Conservation (phyloP, 768 basidiomycete species). For the Lyophyllum decastes region DNA sequence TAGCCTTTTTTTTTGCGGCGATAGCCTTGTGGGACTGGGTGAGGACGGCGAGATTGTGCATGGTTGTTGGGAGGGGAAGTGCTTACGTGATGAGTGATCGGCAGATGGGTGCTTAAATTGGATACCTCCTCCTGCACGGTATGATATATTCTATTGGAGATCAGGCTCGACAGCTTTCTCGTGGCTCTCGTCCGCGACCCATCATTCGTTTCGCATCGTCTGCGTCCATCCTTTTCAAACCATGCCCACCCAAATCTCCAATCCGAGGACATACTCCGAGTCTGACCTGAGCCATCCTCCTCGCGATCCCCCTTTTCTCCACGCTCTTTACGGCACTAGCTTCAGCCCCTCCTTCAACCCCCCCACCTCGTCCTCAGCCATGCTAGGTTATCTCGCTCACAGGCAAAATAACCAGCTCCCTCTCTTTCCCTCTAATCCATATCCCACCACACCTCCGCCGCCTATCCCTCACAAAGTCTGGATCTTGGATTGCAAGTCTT, state of each 20-base stretch:
- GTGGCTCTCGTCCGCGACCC: background rate
- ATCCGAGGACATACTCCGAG: slow-evolving; percentile 16
- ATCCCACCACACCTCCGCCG: slow-evolving; percentile 39
- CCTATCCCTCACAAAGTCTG: slow-evolving; percentile 72
- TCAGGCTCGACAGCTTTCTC: slow-evolving; percentile 11
- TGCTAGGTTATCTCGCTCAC: slow-evolving; percentile 29
- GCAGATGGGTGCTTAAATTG: slow-evolving; percentile 2
- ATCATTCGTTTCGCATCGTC: slow-evolving; percentile 5
- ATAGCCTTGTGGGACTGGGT: slow-evolving; percentile 64
- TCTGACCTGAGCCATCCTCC: slow-evolving; percentile 6
- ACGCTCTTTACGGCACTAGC: slow-evolving; percentile 27
- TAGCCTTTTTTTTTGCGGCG: slow-evolving; percentile 68
- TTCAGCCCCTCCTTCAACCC: slow-evolving; percentile 10
- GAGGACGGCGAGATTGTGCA: slow-evolving; percentile 48
- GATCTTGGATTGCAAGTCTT: slow-evolving; percentile 77
- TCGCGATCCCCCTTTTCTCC: slow-evolving; percentile 18
- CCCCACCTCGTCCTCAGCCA: slow-evolving; percentile 19
- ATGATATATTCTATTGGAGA: slow-evolving; percentile 14
- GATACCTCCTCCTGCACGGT: slow-evolving; percentile 10
- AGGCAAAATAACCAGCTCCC: slow-evolving; percentile 38
- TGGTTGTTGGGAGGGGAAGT: slow-evolving; percentile 4
- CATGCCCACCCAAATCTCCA: slow-evolving; percentile 9
- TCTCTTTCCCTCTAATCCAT: slow-evolving; percentile 41
- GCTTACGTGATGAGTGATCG: slow-evolving; percentile 19
- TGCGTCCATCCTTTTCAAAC: background rate